Evolutionary conservation across 1,139 yeast genomes (phyloP).

Genomic region (Chernovozyma aurita): DNA sequence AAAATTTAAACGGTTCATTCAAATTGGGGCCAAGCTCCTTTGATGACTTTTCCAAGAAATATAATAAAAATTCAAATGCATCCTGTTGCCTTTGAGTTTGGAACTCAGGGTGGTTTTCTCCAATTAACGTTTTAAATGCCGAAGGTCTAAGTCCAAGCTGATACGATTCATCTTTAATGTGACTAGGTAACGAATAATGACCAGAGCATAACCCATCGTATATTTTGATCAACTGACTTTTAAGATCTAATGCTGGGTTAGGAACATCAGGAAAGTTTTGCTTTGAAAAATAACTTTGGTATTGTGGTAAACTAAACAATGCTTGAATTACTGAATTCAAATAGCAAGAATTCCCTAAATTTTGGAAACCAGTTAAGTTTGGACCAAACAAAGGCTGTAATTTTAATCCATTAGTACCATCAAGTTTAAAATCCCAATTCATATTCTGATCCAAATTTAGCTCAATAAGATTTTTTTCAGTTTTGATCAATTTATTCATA

Average conservation of each 20-base stretch:
- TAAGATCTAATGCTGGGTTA: conserved; percentile 62
- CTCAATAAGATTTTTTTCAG: conserved; percentile 85
- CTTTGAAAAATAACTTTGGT: conserved; percentile 30
- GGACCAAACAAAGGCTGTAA: conserved; percentile 63
- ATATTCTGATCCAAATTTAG: conserved; percentile 87
- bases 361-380: conserved; percentile 75
- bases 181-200: conserved; percentile 55
- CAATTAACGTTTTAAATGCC: conserved; percentile 70
- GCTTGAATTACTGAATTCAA: conserved; percentile 77
- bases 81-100: conserved; percentile 89
- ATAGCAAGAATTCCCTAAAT: conserved; percentile 92
- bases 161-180: conserved; percentile 43
- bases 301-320: conserved; percentile 37
- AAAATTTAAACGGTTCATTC: conserved; percentile 58
- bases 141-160: conserved; percentile 77
- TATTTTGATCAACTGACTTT: conserved; percentile 69
- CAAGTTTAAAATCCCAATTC: conserved; percentile 88
- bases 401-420: conserved; percentile 64
- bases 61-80: conserved; percentile 82
- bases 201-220: conserved; percentile 80
- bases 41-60: conserved; percentile 62
- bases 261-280: conserved; percentile 25
- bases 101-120: conserved; percentile 77
- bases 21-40: conserved; percentile 40
- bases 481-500: conserved; percentile 49